Evolutionary conservation across 2,329 filamentous ascomycete genomes (phyloP).

Genomic region (Dryadomyces sulphureus): DNA sequence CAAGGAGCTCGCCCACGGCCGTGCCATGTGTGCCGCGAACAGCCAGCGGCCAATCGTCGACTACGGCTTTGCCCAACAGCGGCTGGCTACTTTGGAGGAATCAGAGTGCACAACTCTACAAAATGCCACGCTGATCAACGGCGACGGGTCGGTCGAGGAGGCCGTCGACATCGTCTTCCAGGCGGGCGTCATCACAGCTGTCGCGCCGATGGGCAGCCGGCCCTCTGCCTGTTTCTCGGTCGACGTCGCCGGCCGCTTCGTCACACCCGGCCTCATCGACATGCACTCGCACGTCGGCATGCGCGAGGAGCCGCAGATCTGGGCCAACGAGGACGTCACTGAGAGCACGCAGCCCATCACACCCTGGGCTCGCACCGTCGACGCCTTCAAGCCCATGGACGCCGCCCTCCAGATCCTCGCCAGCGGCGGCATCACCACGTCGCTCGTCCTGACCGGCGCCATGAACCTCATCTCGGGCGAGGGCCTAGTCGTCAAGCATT

Average conservation of each 20-base stretch:
- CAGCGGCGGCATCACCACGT: conserved; percentile 28
- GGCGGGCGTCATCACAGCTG: background rate
- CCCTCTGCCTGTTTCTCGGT: background rate
- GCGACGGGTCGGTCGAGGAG: background rate
- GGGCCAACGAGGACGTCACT: conserved; percentile 20
- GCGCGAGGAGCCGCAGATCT: conserved; percentile 18
- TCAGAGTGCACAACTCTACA: background rate
- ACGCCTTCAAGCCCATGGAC: conserved; percentile 27
- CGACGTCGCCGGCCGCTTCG: conserved; percentile 20
- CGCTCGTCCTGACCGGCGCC: conserved; percentile 28
- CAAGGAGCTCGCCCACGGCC: background rate
- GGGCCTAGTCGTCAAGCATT: conserved; percentile 26
- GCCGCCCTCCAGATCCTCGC: conserved; percentile 21
- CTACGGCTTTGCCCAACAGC: background rate
- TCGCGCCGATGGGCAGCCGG: background rate
- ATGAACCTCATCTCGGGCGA: conserved; percentile 31
- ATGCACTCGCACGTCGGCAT: conserved; percentile 27
- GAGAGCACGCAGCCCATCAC: conserved; percentile 23
- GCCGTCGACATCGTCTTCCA: background rate
- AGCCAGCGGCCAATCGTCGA: background rate
- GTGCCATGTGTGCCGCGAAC: background rate
- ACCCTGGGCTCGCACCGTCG: conserved; percentile 22
- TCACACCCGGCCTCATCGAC: conserved; percentile 29
- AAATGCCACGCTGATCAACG: conserved; percentile 3
- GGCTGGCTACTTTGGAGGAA: background rate